Conservation (phyloP, 2,329 filamentous ascomycete species). For the Colletotrichum higginsianum region DNA sequence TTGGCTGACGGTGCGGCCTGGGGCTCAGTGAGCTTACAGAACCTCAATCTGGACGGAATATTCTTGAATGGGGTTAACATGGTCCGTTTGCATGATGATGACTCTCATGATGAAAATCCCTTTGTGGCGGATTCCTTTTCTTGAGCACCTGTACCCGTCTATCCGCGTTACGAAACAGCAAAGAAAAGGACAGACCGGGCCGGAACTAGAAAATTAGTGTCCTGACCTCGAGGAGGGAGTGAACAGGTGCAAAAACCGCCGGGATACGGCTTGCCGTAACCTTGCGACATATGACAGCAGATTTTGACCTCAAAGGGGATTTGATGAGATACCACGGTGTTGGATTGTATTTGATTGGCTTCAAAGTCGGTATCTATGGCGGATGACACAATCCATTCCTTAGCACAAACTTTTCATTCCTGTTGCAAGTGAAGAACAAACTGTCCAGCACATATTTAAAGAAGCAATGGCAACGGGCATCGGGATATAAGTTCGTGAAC, state of each 20-base stretch:
- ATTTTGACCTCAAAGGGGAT: neutral
- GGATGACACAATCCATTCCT: conserved; percentile 2
- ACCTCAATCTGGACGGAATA: neutral
- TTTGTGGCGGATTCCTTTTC: neutral
- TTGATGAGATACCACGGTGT: conserved; percentile 36
- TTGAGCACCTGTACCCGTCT: neutral
- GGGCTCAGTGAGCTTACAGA: conserved; percentile 16
- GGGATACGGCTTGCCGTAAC: neutral
- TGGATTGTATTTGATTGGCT: conserved; percentile 1
- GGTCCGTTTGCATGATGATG: neutral
- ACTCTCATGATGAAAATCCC: neutral
- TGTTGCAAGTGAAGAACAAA: neutral
- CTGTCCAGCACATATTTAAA: neutral
- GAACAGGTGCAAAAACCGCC: neutral
- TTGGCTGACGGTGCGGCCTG: conserved; percentile 50
- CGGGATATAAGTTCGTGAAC: neutral
- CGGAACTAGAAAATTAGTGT: neutral
- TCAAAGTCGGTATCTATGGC: conserved; percentile 3
- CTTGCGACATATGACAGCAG: neutral
- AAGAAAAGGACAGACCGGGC: neutral
- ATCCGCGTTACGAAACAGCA: neutral
- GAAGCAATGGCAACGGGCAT: neutral
- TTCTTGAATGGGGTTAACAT: neutral
- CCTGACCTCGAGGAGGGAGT: neutral
- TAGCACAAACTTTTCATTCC: neutral